Base-by-base conservation (phyloP, 2,329 filamentous ascomycete genomes). In the Escovopsis weberi region DNA sequence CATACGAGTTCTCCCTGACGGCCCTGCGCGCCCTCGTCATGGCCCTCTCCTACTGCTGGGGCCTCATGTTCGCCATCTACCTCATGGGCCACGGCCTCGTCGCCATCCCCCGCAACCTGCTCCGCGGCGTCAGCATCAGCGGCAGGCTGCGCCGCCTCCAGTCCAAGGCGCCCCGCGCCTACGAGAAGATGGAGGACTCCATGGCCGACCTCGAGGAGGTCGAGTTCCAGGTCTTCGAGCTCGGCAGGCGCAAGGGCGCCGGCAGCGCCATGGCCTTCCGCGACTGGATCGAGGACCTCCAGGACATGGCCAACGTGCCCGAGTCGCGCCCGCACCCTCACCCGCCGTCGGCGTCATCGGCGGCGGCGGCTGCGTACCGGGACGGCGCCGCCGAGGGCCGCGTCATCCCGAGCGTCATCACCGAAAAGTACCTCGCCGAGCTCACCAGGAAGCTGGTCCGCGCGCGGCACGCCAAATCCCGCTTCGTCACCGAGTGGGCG, bases 61-160 rank as follows among this genome's bases (percentile, higher is more conserved):
- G 88, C 53, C 66, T 98, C 52, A 71, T 89, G 4, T 70, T 96
- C 41, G 91, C 88, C 38, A 94, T 98, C 48, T 96, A 94, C 56
- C 71, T 98, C 35, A 96, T 98, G 89, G 91, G 91, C 6, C 91
- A 98, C 60, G 91, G 91, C 7, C 70, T 98, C 26, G 91, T 98
- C 30, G 83, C 88, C 1, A 83, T 98, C 44, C 91, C 91, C 1
- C 74, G 89, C 50, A 76, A 75, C 33, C 67, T 98, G 12, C 82
- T 91, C 54, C 78, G 82, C 45, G 82, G 85, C 55, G 82, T 87
- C 30, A 86, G 80, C 55, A 76, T 88, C 38, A 83, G 80, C 50
- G 77, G 76, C 39, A 74, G 80, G 43, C 62, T 98, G 38, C 79
- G 80, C 47, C 72, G 82, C 33, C 68, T 95, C 33, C 87, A 96